Base-by-base conservation (phyloP, 441 rosid genomes). In the Erodium moschatum region DNA sequence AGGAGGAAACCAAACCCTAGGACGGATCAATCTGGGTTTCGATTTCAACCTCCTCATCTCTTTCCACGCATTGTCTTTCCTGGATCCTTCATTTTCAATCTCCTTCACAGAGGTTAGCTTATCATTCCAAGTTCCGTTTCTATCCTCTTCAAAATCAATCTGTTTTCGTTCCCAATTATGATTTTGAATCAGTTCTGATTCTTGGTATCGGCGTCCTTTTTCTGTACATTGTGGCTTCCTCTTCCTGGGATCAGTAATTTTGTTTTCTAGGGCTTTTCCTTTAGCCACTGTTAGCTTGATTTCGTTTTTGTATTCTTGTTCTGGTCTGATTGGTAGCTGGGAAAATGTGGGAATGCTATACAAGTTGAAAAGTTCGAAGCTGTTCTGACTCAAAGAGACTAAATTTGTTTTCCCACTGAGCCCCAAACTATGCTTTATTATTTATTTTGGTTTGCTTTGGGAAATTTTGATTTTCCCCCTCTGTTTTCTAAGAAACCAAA, bases 11-110 rank as follows among this genome's bases (percentile, higher is more conserved):
- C 27, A 69, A 79, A 71, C 74, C 80, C 79, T 64, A 69, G 27
- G 33, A 24, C 35, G 65, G 58, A 24, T 64, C 58, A 40, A 67
- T 19, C 27, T 33, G 13, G 6, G 64, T 61, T 72, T 38, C 63
- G 73, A 62, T 73, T 72, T 69, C 42, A 27, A 38, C 38, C 18
- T 35, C 54, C 67, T 66, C 65, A 21, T 13, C 48, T 52, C 15
- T 38, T 38, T 62, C 69, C 38, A 29, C 52, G 58, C 74, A 69
- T 77, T 77, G 70, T 75, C 71, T 81, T 80, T 73, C 76, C 60
- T 9, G 78, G 85, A 84, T 85, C 89, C 77, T 68, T 71, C 61
- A 76, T 74, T 75, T 69, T 69, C 76, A 79, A 70, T 67, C 70
- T 19, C 5, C 19, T 15, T 24, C 62, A 16, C 62, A 56, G 27